phyloP scores from a whole-genome alignment of 2,329 filamentous ascomycete species.

The Colletotrichum gloeosporioides region DNA sequence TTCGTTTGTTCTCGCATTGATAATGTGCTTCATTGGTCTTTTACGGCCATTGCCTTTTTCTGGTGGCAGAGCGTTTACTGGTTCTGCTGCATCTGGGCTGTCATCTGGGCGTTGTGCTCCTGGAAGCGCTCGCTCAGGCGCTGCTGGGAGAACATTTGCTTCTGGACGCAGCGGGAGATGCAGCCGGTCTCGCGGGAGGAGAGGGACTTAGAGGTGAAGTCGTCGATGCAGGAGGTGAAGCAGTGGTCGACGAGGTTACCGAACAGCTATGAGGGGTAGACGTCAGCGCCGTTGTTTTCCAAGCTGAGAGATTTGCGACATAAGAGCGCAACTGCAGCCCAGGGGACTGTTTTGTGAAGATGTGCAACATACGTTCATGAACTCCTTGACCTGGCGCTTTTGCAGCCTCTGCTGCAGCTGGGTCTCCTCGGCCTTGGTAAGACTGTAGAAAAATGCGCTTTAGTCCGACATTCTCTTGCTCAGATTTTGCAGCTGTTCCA shows the following conservation, averaged over 20 bases:
- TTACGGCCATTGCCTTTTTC: neutral
- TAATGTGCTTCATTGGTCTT: neutral
- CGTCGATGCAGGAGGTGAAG: constrained; percentile 96
- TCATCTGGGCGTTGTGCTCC: constrained; percentile 69
- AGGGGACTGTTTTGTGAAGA: neutral
- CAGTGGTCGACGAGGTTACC: constrained; percentile 81
- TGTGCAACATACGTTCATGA: constrained; percentile 79
- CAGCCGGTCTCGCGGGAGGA: constrained; percentile 88
- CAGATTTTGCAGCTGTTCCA: constrained; percentile 6
- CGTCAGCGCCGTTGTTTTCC: neutral
- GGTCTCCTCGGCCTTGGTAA: constrained; percentile 82
- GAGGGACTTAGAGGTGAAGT: constrained; percentile 97
- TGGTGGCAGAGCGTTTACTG: constrained; percentile 36
- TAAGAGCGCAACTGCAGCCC: neutral
- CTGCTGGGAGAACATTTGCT: constrained; percentile 91
- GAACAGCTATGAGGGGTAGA: constrained; percentile 51
- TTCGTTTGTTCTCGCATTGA: neutral
- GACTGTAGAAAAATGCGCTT: constrained; percentile 42
- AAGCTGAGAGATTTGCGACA: neutral
- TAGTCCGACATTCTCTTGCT: constrained; percentile 17
- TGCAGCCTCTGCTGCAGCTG: constrained; percentile 95
- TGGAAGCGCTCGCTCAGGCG: constrained; percentile 90
- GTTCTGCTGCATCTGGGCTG: constrained; percentile 56
- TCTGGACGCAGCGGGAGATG: constrained; percentile 93
- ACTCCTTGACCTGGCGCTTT: constrained; percentile 98